Evolutionary conservation across 2,329 filamentous ascomycete genomes (phyloP).

Genomic region (Colletotrichum caudatum): DNA sequence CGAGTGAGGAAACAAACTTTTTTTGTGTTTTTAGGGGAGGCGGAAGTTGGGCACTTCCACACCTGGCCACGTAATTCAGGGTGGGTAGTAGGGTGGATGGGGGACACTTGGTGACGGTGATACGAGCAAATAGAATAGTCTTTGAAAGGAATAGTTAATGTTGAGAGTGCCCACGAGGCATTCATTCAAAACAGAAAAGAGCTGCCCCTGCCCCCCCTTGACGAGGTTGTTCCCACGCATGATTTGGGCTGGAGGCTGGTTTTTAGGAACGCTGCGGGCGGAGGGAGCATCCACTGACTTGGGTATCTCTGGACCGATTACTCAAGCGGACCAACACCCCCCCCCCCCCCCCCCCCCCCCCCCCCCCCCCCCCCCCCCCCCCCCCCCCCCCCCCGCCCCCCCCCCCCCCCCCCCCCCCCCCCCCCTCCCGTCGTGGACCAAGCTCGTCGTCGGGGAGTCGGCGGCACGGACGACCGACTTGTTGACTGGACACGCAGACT

Average conservation of each 20-base stretch:
- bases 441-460: conserved; percentile 5
- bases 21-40: not conserved
- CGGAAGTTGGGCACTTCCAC: not conserved
- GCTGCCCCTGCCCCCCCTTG: not conserved
- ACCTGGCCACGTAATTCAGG: conserved; percentile 27
- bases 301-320: not conserved
- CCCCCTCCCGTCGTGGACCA: too few species aligned
- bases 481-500: not conserved
- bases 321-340: not conserved
- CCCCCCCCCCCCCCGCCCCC: too few species aligned
- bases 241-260: not conserved
- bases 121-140: conserved; percentile 21
- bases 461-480: not conserved
- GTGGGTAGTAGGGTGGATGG: conserved; percentile 1
- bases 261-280: not conserved
- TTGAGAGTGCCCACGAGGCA: conserved; percentile 26
- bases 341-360: too few species aligned
- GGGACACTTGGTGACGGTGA: conserved; percentile 10
- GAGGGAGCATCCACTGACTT: not conserved
- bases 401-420: too few species aligned
- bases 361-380: too few species aligned
- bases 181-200: not conserved
- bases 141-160: conserved; percentile 34
- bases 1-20: conserved; percentile 19
- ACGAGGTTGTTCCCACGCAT: not conserved